A percentile compares a stretch with the other conserved stretches of the same genome.
Conservation (phyloP, 352 stramenopile species). For the Phytophthora pistaciae region DNA sequence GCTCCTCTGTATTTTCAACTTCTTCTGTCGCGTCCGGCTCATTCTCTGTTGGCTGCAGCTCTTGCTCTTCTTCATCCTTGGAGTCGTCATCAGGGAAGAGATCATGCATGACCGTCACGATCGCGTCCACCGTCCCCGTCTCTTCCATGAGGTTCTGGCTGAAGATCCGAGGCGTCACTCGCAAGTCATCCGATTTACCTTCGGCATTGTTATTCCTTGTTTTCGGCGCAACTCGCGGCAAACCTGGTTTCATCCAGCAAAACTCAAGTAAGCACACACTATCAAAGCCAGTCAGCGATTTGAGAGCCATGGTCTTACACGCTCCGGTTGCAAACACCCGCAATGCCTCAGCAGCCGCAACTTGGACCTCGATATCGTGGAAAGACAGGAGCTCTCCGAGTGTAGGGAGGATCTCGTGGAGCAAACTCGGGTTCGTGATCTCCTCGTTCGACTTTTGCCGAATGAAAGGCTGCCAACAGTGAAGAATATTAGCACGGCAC, state of each 20-base stretch:
- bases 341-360: constrained; percentile 64
- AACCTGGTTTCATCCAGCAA: constrained; percentile 29
- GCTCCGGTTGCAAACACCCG: constrained; percentile 66
- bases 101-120: constrained; percentile 72
- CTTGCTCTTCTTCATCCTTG: constrained; percentile 7
- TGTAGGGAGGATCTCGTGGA: constrained; percentile 57
- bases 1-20: neutral
- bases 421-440: constrained; percentile 62
- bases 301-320: constrained; percentile 43
- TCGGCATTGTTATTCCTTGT: constrained; percentile 44
- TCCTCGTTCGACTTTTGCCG: constrained; percentile 85
- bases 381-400: constrained; percentile 72
- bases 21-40: constrained; percentile 1
- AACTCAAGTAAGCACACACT: neutral
- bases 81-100: constrained; percentile 72
- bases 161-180: constrained; percentile 64
- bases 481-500: neutral
- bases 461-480: constrained; percentile 61
- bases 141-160: constrained; percentile 79
- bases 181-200: constrained; percentile 54
- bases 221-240: constrained; percentile 40
- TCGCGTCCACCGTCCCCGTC: constrained; percentile 61
- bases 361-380: constrained; percentile 65
- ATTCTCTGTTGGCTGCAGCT: constrained; percentile 6
- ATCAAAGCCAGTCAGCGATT: neutral